Evolutionary conservation across 2,329 filamentous ascomycete genomes (phyloP).

Genomic region (Fusarium clavum): DNA sequence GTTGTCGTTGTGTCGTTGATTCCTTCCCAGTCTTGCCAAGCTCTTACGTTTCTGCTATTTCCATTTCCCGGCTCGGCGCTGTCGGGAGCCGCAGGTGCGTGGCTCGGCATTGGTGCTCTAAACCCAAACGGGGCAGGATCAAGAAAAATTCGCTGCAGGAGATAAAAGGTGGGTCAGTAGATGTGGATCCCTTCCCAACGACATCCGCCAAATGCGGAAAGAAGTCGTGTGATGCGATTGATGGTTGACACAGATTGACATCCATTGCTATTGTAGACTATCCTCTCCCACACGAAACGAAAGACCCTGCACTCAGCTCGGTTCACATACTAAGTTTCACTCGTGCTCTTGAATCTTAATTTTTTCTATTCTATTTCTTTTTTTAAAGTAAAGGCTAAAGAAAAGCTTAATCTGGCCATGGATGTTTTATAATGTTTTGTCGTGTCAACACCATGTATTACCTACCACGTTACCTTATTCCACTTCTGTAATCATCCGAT

Average conservation of each 20-base stretch:
- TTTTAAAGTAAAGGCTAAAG: constrained; percentile 8
- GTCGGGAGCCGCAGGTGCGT: constrained; percentile 29
- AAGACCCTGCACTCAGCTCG: constrained; percentile 16
- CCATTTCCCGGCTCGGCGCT: constrained; percentile 38
- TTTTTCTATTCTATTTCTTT: not conserved
- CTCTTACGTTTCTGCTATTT: constrained; percentile 22
- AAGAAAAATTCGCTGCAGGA: constrained; percentile 28
- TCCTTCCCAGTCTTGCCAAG: constrained; percentile 26
- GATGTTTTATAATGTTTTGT: not conserved
- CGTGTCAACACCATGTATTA: not conserved
- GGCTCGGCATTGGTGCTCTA: constrained; percentile 23
- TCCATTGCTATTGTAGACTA: not conserved
- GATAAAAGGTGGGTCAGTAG: constrained; percentile 3
- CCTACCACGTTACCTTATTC: not conserved
- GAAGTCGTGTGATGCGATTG: constrained; percentile 38
- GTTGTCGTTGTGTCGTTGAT: not conserved
- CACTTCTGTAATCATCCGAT: not conserved
- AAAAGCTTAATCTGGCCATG: constrained; percentile 18
- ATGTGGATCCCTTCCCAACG: constrained; percentile 15
- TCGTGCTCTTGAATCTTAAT: not conserved
- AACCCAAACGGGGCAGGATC: constrained; percentile 14
- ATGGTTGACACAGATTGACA: not conserved
- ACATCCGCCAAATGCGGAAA: constrained; percentile 39
- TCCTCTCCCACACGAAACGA: not conserved
- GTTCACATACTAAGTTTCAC: constrained; percentile 13